phyloP scores from a whole-genome alignment of 257 asterid species.

The Haberlea rhodopensis region DNA sequence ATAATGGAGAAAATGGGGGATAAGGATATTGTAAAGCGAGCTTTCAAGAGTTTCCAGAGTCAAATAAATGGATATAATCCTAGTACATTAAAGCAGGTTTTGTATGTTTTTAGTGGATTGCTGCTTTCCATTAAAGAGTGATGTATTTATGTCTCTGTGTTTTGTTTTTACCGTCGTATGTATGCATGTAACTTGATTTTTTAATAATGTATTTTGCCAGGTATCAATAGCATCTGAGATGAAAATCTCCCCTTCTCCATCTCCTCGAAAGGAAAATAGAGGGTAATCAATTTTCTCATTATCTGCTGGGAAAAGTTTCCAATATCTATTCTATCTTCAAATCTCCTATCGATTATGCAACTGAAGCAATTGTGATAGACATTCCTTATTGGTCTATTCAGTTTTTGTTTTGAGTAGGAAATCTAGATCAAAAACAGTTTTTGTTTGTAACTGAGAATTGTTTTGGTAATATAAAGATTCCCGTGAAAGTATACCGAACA shows the following conservation, averaged over 20 bases:
- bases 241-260: slow-evolving; percentile 39
- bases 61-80: slow-evolving; percentile 44
- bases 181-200: slow-evolving; percentile 3
- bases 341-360: neutral
- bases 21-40: slow-evolving; percentile 84
- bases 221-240: slow-evolving; percentile 39
- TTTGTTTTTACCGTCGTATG: neutral
- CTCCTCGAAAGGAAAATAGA: slow-evolving; percentile 50
- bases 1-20: slow-evolving; percentile 98
- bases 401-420: neutral
- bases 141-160: neutral
- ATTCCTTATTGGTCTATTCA: neutral
- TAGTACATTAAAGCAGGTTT: slow-evolving; percentile 44
- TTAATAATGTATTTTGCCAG: slow-evolving; percentile 35
- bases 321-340: neutral
- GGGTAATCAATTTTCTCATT: slow-evolving; percentile 45
- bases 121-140: neutral
- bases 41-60: slow-evolving; percentile 79
- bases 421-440: neutral
- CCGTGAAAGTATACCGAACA: neutral
- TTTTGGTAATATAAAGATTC: neutral
- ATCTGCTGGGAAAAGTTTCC: neutral
- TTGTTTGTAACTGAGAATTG: neutral
- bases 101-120: slow-evolving; percentile 16
- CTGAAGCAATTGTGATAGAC: neutral